Evolutionary conservation across 768 basidiomycete species (phyloP), one percentile per base, ranked within the genome.

Genomic region (Terana coerulea): DNA sequence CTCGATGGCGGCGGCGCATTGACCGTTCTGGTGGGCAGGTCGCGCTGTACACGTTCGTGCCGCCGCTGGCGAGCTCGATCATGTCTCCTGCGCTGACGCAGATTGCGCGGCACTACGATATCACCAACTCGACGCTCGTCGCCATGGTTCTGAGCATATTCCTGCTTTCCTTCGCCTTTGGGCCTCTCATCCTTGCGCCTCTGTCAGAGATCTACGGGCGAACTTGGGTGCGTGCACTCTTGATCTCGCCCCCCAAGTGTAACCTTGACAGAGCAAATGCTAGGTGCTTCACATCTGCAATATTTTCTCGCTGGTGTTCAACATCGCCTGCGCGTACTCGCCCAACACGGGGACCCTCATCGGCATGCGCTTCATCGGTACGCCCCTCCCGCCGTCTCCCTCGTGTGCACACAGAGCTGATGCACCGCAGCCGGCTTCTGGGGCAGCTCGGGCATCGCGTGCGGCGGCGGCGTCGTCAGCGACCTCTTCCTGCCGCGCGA

Each of bases 181-280:
- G 80, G 53, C 88, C 88, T 12, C 69, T 90, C 9, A 59, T 88
- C 49, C 67, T 85, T 8, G 83, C 80, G 0, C 88, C 88, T 1
- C 52, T 77, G 29, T 88, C 86, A 0, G 87, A 88, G 65, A 82
- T 88, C 67, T 87, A 83, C 59, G 86, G 86, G 1, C 78, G 87
- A 22, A 75, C 70, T 60, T 86, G 84, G 84, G 84, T 85, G 61
- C 24, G 71, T 60, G 28, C n/a, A n/a, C n/a, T 22, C 40, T 25
- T 37, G 30, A 19, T 21, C 29, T 21, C 37, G 12, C 17, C 3
- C n/a, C n/a, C n/a, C n/a, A n/a, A n/a, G n/a, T 26, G 31, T n/a
- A n/a, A 15, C 10, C n/a, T 33, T 22, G 36, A 19, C 30, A 19
- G 6, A 11, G 21, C 25, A 22, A 4, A 15, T 25, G 37, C 37